Evolutionary conservation across 305 asterid species (phyloP).

Genomic region (Fraxinus greggii): DNA sequence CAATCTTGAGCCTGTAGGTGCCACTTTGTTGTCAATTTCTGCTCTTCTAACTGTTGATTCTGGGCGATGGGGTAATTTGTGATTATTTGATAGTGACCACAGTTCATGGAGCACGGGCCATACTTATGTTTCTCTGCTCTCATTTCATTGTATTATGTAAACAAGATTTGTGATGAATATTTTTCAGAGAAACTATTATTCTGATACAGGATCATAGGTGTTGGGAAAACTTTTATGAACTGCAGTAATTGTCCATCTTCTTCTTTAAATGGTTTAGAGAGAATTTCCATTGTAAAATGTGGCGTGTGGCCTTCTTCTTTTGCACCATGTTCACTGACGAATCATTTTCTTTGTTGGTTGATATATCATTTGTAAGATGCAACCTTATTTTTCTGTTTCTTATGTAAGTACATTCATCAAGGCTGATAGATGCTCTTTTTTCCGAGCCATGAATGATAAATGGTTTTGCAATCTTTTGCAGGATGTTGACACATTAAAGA

Average conservation of each 20-base stretch:
- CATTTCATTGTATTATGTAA: not conserved
- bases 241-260: not conserved
- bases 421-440: not conserved
- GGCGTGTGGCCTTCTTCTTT: not conserved
- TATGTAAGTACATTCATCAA: constrained; percentile 5
- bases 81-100: not conserved
- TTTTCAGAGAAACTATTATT: not conserved
- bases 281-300: not conserved
- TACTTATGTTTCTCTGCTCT: not conserved
- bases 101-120: not conserved
- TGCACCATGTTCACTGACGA: not conserved
- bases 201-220: not conserved
- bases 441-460: not conserved
- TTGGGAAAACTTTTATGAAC: not conserved
- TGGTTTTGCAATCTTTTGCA: constrained; percentile 32
- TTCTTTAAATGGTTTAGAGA: not conserved
- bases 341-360: not conserved
- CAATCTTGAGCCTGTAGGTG: not conserved
- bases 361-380: not conserved
- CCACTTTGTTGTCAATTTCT: not conserved
- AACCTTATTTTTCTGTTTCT: not conserved
- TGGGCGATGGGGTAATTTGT: not conserved
- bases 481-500: constrained; percentile 45
- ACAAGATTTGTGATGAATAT: not conserved
- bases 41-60: not conserved